phyloP scores from a whole-genome alignment of 192 early-diverging fungal species.

The Podila minutissima region DNA sequence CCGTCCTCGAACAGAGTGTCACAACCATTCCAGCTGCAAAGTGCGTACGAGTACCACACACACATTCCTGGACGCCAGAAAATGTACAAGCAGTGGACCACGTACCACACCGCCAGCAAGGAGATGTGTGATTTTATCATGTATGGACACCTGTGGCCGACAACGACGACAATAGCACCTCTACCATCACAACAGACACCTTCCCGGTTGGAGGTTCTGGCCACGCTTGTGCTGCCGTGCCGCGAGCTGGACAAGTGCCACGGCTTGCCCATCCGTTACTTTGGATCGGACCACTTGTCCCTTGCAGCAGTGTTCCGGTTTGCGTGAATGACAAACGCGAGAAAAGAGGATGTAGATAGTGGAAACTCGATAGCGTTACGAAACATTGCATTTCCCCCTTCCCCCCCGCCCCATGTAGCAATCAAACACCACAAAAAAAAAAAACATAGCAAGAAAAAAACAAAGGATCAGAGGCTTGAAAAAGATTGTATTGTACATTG shows the following conservation, averaged over 20 bases:
- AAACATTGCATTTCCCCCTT: too few relatives aligned
- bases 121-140: slow-evolving; percentile 37
- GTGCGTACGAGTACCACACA: slow-evolving; percentile 2
- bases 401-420: too few relatives aligned
- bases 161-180: neutral
- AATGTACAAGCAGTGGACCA: neutral
- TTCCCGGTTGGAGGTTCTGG: slow-evolving; percentile 8
- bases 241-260: neutral
- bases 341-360: neutral
- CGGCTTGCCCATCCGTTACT: slow-evolving; percentile 5
- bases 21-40: slow-evolving; percentile 15
- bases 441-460: too few relatives aligned
- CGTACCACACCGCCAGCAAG: neutral
- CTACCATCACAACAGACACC: too few relatives aligned
- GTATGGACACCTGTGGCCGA: slow-evolving; percentile 21
- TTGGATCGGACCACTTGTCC: slow-evolving; percentile 48
- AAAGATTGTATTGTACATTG: too few relatives aligned
- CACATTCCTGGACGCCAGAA: neutral
- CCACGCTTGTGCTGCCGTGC: slow-evolving; percentile 28
- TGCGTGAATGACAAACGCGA: neutral
- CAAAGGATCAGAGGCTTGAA: too few relatives aligned
- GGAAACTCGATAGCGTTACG: too few relatives aligned
- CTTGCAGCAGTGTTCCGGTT: slow-evolving; percentile 29
- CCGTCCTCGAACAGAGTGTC: neutral
- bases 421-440: too few relatives aligned